phyloP scores from a whole-genome alignment of 2,329 filamentous ascomycete genomes.

The Rasamsonia emersonii region DNA sequence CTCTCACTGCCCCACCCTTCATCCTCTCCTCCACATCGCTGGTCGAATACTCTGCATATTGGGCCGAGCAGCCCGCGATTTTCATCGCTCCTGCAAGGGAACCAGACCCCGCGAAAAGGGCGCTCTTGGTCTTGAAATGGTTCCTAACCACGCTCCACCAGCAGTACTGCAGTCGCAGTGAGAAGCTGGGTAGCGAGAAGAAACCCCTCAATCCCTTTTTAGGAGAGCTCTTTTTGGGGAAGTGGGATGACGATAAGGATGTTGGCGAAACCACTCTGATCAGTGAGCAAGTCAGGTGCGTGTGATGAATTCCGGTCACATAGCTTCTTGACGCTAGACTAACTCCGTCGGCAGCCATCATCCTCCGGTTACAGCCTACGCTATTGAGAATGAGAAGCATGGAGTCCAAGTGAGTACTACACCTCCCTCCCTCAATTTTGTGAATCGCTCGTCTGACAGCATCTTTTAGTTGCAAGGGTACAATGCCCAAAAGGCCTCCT shows the following conservation, averaged over 20 bases:
- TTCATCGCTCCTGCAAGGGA: conserved; percentile 77
- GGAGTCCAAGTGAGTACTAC: conserved; percentile 51
- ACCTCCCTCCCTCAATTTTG: neutral
- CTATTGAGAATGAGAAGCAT: conserved; percentile 76
- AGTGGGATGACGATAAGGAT: conserved; percentile 66
- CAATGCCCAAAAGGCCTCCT: conserved; percentile 93
- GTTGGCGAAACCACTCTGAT: conserved; percentile 74
- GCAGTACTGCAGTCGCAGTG: conserved; percentile 66
- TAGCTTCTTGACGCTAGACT: conserved; percentile 9
- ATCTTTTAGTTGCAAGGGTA: conserved; percentile 57
- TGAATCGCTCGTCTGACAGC: neutral
- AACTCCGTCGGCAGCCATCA: conserved; percentile 56
- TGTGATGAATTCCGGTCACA: too few relatives aligned
- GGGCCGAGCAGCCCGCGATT: conserved; percentile 68
- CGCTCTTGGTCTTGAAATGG: conserved; percentile 88
- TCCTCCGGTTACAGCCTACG: conserved; percentile 89
- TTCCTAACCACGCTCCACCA: conserved; percentile 89
- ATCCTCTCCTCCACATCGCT: conserved; percentile 71
- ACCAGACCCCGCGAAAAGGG: conserved; percentile 69
- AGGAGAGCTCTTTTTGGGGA: conserved; percentile 86
- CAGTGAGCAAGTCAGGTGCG: conserved; percentile 79
- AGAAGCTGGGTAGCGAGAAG: conserved; percentile 84
- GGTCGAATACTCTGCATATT: conserved; percentile 74
- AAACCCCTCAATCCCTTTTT: conserved; percentile 96
- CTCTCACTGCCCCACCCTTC: conserved; percentile 72